Base-by-base conservation (phyloP, 192 early-diverging fungal genomes). In the Ambispora gerdemannii region DNA sequence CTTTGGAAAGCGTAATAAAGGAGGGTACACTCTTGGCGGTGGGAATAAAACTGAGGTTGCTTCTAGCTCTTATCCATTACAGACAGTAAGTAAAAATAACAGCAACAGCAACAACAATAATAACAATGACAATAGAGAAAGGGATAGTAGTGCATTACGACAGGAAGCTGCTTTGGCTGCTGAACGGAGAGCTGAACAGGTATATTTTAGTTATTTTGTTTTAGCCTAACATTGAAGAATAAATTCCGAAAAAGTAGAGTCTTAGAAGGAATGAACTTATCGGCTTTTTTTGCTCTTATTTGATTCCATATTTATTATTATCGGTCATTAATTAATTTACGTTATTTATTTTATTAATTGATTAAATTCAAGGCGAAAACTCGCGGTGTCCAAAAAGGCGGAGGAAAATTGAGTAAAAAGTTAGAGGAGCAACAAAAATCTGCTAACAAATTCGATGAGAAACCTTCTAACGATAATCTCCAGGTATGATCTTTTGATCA, bases 371-470 rank as follows among this genome's bases (percentile, higher is more conserved):
- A 73, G 73, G 63, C 73, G 13, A 50, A 74, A 74, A 50, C 2
- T 30, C 73, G 73, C 2, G 73, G 73, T 19, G 73, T 74, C 17
- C 64, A 74, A 62, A 56, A 74, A 25, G 64, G 73, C 3, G 66
- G 66, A 20, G 73, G 73, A 10, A 58, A 52, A 35, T 43, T 74
- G 51, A 74, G 65, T 43, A 74, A 74, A 30, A 34, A 74, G 50
- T 56, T 74, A 17, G 60, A 63, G 24, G 72, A 64, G 20, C 56
- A 73, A 36, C 20, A 59, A 59, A 30, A n/a, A 7, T 30, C 56
- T 59, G 28, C 28, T 59, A 24, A 30, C 15, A n/a, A n/a, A 43
- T 10, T 43, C 38, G 15, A 43, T 15, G 7, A 43, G 38, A 43
- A 43, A 6, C 38, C 15, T 15, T 15, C 6, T 43, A 43, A 6